These are phyloP conservation scores for Nemania sp. DNA, from an alignment of 2,329 filamentous ascomycete genomes.

Conservation along the genomic window DNA sequence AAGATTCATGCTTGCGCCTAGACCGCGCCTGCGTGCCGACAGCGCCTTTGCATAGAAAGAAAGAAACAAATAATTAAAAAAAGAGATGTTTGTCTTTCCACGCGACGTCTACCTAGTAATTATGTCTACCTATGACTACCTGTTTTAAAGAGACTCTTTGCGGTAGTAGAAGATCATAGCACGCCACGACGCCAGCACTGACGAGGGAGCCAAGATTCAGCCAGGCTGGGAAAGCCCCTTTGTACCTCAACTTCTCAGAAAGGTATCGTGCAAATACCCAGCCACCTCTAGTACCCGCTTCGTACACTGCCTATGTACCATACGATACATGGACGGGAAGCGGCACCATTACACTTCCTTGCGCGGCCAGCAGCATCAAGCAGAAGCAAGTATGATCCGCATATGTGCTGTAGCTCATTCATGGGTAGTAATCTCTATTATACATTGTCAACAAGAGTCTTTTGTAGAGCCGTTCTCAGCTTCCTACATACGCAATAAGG, in stretches of 20 bases:
- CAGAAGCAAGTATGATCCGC: slow-evolving; percentile 49
- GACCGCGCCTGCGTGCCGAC: no score
- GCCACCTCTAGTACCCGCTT: slow-evolving; percentile 31
- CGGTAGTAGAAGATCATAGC: slow-evolving; percentile 10
- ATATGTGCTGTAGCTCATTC: slow-evolving; percentile 39
- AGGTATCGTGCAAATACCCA: slow-evolving; percentile 24
- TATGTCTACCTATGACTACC: neutral
- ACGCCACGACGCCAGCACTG: slow-evolving; percentile 5
- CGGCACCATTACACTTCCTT: slow-evolving; percentile 31
- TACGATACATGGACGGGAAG: slow-evolving; percentile 23
- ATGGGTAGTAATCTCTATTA: slow-evolving; percentile 33
- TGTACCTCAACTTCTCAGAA: slow-evolving; percentile 9
- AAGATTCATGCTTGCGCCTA: no score
- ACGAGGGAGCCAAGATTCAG: slow-evolving; percentile 25
- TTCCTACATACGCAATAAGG: no score
- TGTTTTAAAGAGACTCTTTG: slow-evolving; percentile 2
- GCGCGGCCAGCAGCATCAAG: slow-evolving; percentile 32
- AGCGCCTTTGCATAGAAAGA: slow-evolving; percentile 18
- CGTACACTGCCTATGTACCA: neutral
- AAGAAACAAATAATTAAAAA: no score
- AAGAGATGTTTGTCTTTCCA: neutral
- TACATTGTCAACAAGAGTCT: no score
- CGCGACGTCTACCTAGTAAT: slow-evolving; percentile 11
- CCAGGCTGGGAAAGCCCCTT: slow-evolving; percentile 25
- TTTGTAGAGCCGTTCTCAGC: no score